Percentiles rank a stretch among this genome's conserved stretches.
phyloP scores from a whole-genome alignment of 78 protist genomes.

The Pigoraptor vietnamica region DNA sequence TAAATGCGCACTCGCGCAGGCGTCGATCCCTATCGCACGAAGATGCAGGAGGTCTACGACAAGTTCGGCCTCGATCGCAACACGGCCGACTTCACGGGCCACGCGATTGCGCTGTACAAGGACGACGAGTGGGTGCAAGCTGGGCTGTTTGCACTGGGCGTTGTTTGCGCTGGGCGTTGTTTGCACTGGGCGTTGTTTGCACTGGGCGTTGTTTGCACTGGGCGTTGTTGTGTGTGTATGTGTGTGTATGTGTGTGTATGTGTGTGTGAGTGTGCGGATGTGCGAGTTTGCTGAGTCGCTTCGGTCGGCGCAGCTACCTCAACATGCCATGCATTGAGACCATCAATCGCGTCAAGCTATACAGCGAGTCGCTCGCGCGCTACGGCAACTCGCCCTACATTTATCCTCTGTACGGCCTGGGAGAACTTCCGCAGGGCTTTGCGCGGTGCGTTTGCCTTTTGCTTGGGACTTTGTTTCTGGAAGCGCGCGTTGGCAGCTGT shows the following conservation, averaged over 20 bases:
- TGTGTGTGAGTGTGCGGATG: too few relatives aligned
- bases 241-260: too few relatives aligned
- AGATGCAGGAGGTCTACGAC: slow-evolving; percentile 72
- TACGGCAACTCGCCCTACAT: slow-evolving; percentile 92
- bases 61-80: slow-evolving; percentile 76
- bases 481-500: neutral
- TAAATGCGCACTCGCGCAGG: neutral
- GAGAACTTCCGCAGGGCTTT: slow-evolving; percentile 92
- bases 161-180: neutral
- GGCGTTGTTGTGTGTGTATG: too few relatives aligned
- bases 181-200: too few relatives aligned
- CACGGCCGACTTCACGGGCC: slow-evolving; percentile 82
- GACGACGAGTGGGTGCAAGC: neutral
- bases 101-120: neutral
- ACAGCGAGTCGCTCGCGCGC: slow-evolving; percentile 76
- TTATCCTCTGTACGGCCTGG: slow-evolving; percentile 98
- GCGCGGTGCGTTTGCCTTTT: slow-evolving; percentile 8
- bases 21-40: slow-evolving; percentile 35
- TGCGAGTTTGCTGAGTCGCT: too few relatives aligned
- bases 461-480: neutral
- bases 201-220: too few relatives aligned
- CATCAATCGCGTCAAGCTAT: slow-evolving; percentile 71
- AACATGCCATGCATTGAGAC: slow-evolving; percentile 71
- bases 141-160: neutral
- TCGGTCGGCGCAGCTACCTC: slow-evolving; percentile 70